Base-by-base conservation (phyloP, 1,139 yeast species). In the Blastobotrys illinoisensis region DNA sequence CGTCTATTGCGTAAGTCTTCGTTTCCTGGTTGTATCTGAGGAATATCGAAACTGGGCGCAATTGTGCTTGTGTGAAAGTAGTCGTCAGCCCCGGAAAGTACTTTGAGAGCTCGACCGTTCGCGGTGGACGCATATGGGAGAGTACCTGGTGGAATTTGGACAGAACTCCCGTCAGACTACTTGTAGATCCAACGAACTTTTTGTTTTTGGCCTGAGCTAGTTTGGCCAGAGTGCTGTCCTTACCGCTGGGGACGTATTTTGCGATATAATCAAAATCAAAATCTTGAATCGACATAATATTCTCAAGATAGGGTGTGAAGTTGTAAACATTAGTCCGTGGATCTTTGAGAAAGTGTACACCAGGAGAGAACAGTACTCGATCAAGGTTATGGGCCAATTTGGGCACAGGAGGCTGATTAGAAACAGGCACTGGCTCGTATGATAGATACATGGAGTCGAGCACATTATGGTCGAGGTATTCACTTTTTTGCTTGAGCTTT, bases 81-180 rank as follows among this genome's bases (percentile, higher is more conserved):
- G 60, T 72, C 60, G 60, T 54, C 21, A 32, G 56, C 23, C 63
- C 67, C 3, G 71, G 73, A 56, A 79, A 80, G 52, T 72, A 68
- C 54, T 73, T 74, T 0, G 86, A 76, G 24, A 84, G 67, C 13
- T 71, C 66, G 14, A 71, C 61, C 2, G 79, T 68, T 52, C 77
- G 76, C 1, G 79, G 76, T 1, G 78, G 79, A 53, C 86, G 73
- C 63, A 80, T 76, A 63, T 85, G 83, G 26, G 95, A 81, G 11
- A 93, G 65, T 19, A 85, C 67, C 57, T 71, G 77, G 69, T 93
- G 97, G 59, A 91, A 75, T 55, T 90, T 96, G 11, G 83, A 76
- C 52, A 93, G 75, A 0, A 85, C 72, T 0, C 85, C 77, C 0
- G 98, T 90, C 86, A 93, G 79, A 1, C 97, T 86, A 20, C 96